Evolutionary conservation across 805 yeast genomes (phyloP), one percentile per base, ranked within the genome.

Genomic region (Phaffomyces thermotolerans): DNA sequence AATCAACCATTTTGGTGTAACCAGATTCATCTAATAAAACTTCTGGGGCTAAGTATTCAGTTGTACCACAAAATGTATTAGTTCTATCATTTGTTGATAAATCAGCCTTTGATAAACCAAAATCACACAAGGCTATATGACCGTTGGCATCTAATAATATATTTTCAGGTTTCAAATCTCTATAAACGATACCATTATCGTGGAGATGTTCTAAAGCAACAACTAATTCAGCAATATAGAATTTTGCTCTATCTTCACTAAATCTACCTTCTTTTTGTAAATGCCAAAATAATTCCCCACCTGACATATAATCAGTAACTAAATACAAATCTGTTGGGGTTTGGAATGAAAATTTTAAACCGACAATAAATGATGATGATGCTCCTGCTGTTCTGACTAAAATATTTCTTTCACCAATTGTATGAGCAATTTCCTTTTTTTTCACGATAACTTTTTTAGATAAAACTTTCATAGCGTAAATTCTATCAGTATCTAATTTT

Each of bases 1-100:
- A 93, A 64, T 93, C 99, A 48, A 93, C 99, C 98, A 93, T 91
- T 65, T 90, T 89, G 33, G 98, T 93, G 68, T 93, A 93, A 15
- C 99, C 99, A 43, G 86, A 77, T 64, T 93, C 99, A 67, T 93
- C 98, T 42, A 93, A 72, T 53, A 93, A 72, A 15, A 93, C 95
- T 65, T 93, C 99, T 2, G 99, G 99, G 0, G 99, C 99, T 50
- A 93, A 73, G 64, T 93, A 93, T 68, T 93, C 99, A 7, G 99
- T 93, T 18, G 99, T 93, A 46, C 99, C 99, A 66, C 99, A 93
- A 57, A 93, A 93, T 0, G 99, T 93, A 64, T 91, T 93, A 4
- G 97, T 90, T 34, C 97, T 89, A 51, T 73, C 79, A 57, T 87
- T 86, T 42, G 82, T 79, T 44, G 85, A 73, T 52, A 91, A 68